Percentiles rank a stretch among this genome's conserved stretches.
phyloP scores from a whole-genome alignment of 129 eudicot species.

The Artemisia tridentata region DNA sequence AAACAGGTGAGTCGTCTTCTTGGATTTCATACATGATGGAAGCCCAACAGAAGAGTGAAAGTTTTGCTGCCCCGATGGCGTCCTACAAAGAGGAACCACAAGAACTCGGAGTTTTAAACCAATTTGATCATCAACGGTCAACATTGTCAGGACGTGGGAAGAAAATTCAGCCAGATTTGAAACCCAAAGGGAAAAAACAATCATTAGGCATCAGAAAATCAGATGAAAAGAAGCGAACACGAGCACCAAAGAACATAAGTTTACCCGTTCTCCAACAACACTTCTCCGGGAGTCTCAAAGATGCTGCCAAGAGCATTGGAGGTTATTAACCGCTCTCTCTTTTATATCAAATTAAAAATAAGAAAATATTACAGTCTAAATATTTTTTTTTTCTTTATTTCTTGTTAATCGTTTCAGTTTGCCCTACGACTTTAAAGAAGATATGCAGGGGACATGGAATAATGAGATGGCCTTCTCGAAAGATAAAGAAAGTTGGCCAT shows the following conservation, averaged over 20 bases:
- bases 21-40: slow-evolving; percentile 56
- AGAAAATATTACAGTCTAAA: too few relatives aligned
- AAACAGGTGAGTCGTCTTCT: slow-evolving; percentile 25
- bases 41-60: slow-evolving; percentile 55
- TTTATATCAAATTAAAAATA: too few relatives aligned
- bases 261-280: slow-evolving; percentile 57
- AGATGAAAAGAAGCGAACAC: slow-evolving; percentile 38
- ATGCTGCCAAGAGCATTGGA: slow-evolving; percentile 65
- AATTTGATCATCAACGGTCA: slow-evolving; percentile 16
- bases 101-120: slow-evolving; percentile 48
- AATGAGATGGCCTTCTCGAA: slow-evolving; percentile 65
- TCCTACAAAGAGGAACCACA: slow-evolving; percentile 51
- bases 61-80: slow-evolving; percentile 42
- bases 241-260: slow-evolving; percentile 48
- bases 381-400: background rate
- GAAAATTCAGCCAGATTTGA: slow-evolving; percentile 17
- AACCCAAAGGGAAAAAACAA: slow-evolving; percentile 33
- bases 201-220: slow-evolving; percentile 28
- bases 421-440: slow-evolving; percentile 70
- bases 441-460: slow-evolving; percentile 79
- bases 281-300: slow-evolving; percentile 69
- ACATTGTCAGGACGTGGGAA: slow-evolving; percentile 26
- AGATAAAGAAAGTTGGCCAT: slow-evolving; percentile 70
- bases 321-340: too few relatives aligned
- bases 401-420: slow-evolving; percentile 33